Percentiles rank a stretch among this genome's conserved stretches.
These are phyloP conservation scores for Syzygium grande DNA, from an alignment of 345 rosid species.

Conservation along the genomic window DNA sequence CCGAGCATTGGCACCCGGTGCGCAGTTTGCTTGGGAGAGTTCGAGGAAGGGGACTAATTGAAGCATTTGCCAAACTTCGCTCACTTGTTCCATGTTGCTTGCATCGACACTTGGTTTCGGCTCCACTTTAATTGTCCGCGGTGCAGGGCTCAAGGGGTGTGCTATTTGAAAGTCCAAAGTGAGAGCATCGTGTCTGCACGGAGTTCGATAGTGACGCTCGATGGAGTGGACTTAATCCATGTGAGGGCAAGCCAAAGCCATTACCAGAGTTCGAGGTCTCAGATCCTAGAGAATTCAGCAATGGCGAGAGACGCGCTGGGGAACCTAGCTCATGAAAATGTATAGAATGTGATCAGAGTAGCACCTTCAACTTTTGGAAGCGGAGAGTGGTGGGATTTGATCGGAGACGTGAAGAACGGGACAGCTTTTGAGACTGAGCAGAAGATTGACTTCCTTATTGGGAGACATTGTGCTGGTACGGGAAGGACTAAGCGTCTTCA, in stretches of 20 bases:
- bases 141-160: slow-evolving; percentile 13
- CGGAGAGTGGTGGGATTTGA: not conserved
- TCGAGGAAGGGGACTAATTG: slow-evolving; percentile 25
- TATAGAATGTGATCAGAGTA: not conserved
- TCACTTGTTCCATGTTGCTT: slow-evolving; percentile 25
- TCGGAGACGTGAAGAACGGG: not conserved
- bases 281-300: not conserved
- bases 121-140: slow-evolving; percentile 28
- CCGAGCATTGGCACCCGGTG: slow-evolving; percentile 13
- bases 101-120: slow-evolving; percentile 33
- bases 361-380: not conserved
- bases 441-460: too few relatives aligned
- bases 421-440: not conserved
- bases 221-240: slow-evolving; percentile 5
- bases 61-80: slow-evolving; percentile 17
- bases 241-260: not conserved
- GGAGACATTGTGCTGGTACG: not conserved
- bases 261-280: not conserved
- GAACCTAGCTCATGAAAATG: not conserved
- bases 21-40: slow-evolving; percentile 29
- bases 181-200: slow-evolving; percentile 4
- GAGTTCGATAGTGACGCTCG: slow-evolving; percentile 2
- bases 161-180: not conserved
- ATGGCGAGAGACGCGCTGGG: not conserved
- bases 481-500: not conserved